These are phyloP conservation scores for Fusarium avenaceum DNA, from an alignment of 2,329 filamentous ascomycete genomes.

Conservation along the genomic window DNA sequence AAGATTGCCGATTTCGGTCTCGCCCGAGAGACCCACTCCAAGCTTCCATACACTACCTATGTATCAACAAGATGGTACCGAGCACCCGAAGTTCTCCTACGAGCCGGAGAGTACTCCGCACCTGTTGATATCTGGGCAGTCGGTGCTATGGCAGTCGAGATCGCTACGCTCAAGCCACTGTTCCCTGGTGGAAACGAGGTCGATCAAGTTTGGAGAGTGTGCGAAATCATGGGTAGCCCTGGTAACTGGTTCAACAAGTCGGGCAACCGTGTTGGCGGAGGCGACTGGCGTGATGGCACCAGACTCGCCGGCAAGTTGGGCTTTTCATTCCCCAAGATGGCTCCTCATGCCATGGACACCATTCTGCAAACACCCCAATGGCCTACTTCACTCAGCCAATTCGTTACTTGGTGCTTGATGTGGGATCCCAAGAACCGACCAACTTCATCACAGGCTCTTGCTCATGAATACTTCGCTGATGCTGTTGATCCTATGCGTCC, in stretches of 20 bases:
- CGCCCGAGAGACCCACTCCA: slow-evolving; percentile 96
- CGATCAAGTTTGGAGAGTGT: slow-evolving; percentile 98
- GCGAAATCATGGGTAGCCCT: slow-evolving; percentile 99
- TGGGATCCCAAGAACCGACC: slow-evolving; percentile 96
- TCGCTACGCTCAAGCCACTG: slow-evolving; percentile 94
- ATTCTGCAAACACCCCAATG: slow-evolving; percentile 92
- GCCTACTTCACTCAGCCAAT: slow-evolving; percentile 88
- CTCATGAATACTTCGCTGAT: slow-evolving; percentile 94
- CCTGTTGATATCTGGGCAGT: slow-evolving; percentile 99
- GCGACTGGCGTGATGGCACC: slow-evolving; percentile 97
- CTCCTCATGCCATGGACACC: slow-evolving; percentile 94
- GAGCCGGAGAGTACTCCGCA: slow-evolving; percentile 96
- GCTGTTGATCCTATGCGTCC: slow-evolving; percentile 91
- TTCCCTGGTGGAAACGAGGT: slow-evolving; percentile 99
- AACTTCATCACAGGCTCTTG: slow-evolving; percentile 92
- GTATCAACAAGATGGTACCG: slow-evolving; percentile 99
- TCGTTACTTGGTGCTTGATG: slow-evolving; percentile 98
- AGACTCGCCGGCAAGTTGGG: slow-evolving; percentile 94
- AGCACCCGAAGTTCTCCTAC: slow-evolving; percentile 91
- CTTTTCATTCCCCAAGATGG: slow-evolving; percentile 99
- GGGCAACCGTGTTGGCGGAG: slow-evolving; percentile 87
- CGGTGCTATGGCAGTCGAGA: slow-evolving; percentile 98
- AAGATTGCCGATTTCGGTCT: slow-evolving; percentile 99
- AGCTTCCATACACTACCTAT: slow-evolving; percentile 96
- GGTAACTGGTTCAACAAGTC: slow-evolving; percentile 98